Percentiles rank a stretch among this genome's conserved stretches.
phyloP scores from a whole-genome alignment of 2,329 filamentous ascomycete genomes.

The Tolypocladium amazonense region DNA sequence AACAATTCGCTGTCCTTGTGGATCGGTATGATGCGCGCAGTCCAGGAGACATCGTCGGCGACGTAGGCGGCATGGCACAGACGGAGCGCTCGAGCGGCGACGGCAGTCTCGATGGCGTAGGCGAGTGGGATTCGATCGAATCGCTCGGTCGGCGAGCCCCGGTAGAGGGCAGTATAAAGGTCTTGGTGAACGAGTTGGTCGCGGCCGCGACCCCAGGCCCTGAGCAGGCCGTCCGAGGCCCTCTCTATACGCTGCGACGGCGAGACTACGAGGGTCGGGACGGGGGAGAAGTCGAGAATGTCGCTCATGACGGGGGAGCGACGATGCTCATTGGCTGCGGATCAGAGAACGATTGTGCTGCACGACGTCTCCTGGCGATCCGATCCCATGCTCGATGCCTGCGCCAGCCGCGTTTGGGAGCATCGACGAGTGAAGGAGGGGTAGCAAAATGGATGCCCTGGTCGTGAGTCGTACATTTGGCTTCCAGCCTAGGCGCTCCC shows the following conservation, averaged over 20 bases:
- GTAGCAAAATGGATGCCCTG: neutral
- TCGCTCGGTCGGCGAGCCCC: constrained; percentile 12
- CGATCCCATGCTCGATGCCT: neutral
- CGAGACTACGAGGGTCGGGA: constrained; percentile 19
- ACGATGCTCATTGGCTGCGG: neutral
- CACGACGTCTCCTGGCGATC: neutral
- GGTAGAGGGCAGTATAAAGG: constrained; percentile 15
- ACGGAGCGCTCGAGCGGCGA: constrained; percentile 13
- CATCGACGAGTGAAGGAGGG: neutral
- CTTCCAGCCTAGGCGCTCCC: too few species aligned
- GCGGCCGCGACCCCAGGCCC: constrained; percentile 14
- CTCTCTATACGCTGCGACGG: constrained; percentile 17
- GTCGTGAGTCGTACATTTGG: neutral
- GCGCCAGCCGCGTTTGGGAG: neutral
- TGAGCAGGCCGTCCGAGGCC: constrained; percentile 16
- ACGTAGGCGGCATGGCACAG: constrained; percentile 10
- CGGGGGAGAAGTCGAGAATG: constrained; percentile 18
- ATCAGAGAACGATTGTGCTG: neutral
- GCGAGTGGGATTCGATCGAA: constrained; percentile 15
- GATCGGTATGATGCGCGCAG: constrained; percentile 19
- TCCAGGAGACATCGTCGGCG: constrained; percentile 11
- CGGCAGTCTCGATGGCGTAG: constrained; percentile 17
- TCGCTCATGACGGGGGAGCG: constrained; percentile 2
- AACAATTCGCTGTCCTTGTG: constrained; percentile 16
- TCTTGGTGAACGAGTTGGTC: constrained; percentile 16